These are phyloP conservation scores for Protea cynaroides DNA, from an alignment of 164 flowering plant species.

Conservation along the genomic window DNA sequence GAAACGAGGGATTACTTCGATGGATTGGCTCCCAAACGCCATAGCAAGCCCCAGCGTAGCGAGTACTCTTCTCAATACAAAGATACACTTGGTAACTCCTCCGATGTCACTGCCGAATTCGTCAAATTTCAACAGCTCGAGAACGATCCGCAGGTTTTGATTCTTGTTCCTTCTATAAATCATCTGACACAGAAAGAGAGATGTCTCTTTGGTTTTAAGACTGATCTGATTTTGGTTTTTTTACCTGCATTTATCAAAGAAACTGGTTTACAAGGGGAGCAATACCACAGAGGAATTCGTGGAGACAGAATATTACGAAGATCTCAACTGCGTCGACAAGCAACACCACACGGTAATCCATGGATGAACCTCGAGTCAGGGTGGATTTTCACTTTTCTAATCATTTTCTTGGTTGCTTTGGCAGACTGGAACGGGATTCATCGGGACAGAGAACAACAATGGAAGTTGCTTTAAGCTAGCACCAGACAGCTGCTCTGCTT, in stretches of 20 bases:
- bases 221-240: neutral
- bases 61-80: constrained; percentile 43
- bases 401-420: neutral
- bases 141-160: constrained; percentile 37
- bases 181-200: too few species aligned
- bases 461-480: constrained; percentile 30
- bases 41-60: constrained; percentile 78
- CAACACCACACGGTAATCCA: constrained; percentile 72
- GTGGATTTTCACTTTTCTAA: too few species aligned
- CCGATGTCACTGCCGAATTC: constrained; percentile 38
- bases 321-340: constrained; percentile 70
- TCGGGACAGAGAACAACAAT: constrained; percentile 40
- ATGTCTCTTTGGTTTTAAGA: too few species aligned
- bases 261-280: constrained; percentile 36
- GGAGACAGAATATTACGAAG: constrained; percentile 84
- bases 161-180: neutral
- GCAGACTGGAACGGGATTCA: constrained; percentile 91
- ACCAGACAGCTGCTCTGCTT: constrained; percentile 19
- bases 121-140: constrained; percentile 57
- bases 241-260: constrained; percentile 27
- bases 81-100: constrained; percentile 8
- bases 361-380: too few species aligned
- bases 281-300: constrained; percentile 56
- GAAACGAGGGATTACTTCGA: constrained; percentile 59
- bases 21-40: constrained; percentile 54